Evolutionary conservation across 495 filamentous ascomycete genomes (phyloP).

Genomic region (Lasiosphaeris hirsuta): DNA sequence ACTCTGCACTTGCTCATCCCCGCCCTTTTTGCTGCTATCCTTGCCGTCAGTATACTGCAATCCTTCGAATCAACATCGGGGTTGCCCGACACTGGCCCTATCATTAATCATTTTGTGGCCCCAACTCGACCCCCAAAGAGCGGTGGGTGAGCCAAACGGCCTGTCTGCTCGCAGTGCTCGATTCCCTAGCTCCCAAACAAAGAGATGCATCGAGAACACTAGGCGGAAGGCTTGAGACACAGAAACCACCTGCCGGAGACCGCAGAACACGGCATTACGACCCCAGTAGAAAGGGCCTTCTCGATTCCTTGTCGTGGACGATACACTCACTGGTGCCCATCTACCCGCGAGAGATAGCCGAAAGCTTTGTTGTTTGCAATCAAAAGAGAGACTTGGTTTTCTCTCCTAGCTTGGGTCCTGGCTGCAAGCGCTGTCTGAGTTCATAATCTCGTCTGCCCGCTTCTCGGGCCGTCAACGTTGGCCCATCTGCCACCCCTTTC

Average conservation of each 20-base stretch:
- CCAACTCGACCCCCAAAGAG: constrained; percentile 40
- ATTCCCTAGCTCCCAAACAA: constrained; percentile 45
- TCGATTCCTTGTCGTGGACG: constrained; percentile 35
- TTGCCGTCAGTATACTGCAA: not conserved
- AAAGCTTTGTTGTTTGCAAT: constrained; percentile 32
- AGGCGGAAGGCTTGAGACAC: constrained; percentile 32
- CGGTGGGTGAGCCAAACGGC: constrained; percentile 45
- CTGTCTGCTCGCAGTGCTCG: constrained; percentile 39
- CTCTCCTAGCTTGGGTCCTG: constrained; percentile 12
- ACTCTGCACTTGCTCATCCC: constrained; percentile 7
- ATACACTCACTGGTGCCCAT: not conserved
- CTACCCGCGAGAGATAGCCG: not conserved
- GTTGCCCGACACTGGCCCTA: constrained; percentile 10
- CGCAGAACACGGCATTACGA: constrained; percentile 38
- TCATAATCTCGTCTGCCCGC: constrained; percentile 25
- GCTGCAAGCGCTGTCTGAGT: constrained; percentile 36
- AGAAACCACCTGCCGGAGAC: constrained; percentile 31
- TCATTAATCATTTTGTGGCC: constrained; percentile 43
- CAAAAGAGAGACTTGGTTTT: constrained; percentile 20
- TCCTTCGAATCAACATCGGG: constrained; percentile 1
- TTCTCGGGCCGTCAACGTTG: not conserved
- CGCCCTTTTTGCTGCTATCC: constrained; percentile 4
- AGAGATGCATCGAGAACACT: constrained; percentile 43
- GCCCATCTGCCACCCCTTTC: not conserved
- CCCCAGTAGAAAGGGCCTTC: constrained; percentile 36